Conservation (phyloP, 352 stramenopile species). For the Phytophthora citricola region DNA sequence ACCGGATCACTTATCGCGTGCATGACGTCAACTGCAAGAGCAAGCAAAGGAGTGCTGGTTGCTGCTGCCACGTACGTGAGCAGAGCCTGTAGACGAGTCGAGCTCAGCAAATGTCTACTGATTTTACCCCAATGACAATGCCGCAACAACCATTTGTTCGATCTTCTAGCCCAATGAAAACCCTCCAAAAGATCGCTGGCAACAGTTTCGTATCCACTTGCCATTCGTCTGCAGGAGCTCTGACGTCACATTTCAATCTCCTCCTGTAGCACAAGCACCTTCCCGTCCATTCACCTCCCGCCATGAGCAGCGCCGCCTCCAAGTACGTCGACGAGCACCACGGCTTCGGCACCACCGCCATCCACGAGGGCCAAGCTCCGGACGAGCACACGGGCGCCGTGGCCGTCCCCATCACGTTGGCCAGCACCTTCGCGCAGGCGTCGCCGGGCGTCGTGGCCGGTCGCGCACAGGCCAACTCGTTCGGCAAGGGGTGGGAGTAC, state of each 20-base stretch:
- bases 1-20: not conserved
- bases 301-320: constrained; percentile 56
- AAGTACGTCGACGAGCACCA: constrained; percentile 82
- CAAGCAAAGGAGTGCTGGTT: not conserved
- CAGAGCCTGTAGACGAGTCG: constrained; percentile 1
- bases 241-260: constrained; percentile 34
- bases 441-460: constrained; percentile 81
- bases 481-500: constrained; percentile 96
- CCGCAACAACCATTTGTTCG: not conserved
- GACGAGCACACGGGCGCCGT: constrained; percentile 83
- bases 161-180: constrained; percentile 1
- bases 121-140: not conserved
- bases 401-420: constrained; percentile 92
- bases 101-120: not conserved
- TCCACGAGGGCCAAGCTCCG: constrained; percentile 84
- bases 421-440: constrained; percentile 90
- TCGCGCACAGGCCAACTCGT: constrained; percentile 87
- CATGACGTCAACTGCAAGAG: constrained; percentile 1
- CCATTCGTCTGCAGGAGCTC: constrained; percentile 15
- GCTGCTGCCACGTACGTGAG: not conserved
- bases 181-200: not conserved
- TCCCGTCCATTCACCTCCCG: not conserved
- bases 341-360: constrained; percentile 84
- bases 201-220: not conserved
- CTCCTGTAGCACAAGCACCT: constrained; percentile 4